Evolutionary conservation across 495 filamentous ascomycete species (phyloP).

Genomic region (Xylaria scruposa): DNA sequence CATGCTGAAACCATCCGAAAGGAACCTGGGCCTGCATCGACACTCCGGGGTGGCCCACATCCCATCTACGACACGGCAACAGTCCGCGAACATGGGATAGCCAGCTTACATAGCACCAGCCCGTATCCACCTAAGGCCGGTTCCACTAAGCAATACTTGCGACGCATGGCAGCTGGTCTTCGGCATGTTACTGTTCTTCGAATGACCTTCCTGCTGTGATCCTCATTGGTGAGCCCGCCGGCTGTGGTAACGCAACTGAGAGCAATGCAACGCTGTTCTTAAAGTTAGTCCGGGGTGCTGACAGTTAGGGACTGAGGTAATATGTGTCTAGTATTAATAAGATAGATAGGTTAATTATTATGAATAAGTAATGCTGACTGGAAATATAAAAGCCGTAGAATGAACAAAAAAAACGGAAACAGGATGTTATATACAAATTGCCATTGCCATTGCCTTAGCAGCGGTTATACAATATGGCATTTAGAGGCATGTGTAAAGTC

Average conservation of each 20-base stretch:
- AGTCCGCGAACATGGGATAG: conserved; percentile 42
- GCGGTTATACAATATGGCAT: background rate
- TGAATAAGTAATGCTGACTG: background rate
- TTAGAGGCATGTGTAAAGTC: background rate
- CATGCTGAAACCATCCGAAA: conserved; percentile 13
- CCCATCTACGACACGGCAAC: conserved; percentile 32
- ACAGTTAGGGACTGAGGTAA: background rate
- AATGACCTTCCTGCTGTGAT: conserved; percentile 5
- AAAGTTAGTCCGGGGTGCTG: conserved; percentile 9
- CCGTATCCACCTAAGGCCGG: conserved; percentile 13
- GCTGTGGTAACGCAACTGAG: conserved; percentile 8
- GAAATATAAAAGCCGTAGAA: background rate
- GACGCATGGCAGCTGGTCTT: conserved; percentile 10
- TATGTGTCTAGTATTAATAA: background rate
- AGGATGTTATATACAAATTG: background rate
- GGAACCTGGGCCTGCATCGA: conserved; percentile 21
- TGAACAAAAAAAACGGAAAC: background rate
- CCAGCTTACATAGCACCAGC: conserved; percentile 19
- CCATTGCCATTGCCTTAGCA: background rate
- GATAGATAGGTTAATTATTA: background rate
- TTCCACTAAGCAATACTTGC: conserved; percentile 15
- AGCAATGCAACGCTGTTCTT: conserved; percentile 10
- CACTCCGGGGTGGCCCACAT: conserved; percentile 30
- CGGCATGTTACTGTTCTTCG: conserved; percentile 1
- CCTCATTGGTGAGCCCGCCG: conserved; percentile 5